A percentile compares a stretch with the other conserved stretches of the same genome.
Evolutionary conservation across 2,329 filamentous ascomycete genomes (phyloP).

Genomic region (Ascochyta koolunga): DNA sequence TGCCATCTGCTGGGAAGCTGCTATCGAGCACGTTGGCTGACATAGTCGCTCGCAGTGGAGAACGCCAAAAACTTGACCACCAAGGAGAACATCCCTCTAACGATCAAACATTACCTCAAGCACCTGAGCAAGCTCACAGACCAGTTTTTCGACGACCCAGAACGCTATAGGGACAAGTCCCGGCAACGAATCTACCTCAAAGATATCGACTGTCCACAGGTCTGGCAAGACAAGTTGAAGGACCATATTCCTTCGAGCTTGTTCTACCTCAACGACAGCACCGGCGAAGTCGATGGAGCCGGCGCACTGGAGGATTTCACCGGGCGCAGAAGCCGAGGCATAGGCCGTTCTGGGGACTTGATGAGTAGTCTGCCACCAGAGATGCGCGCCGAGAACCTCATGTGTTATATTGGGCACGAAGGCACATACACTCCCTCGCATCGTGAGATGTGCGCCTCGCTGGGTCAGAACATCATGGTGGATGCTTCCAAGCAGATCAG

Average conservation of each 20-base stretch:
- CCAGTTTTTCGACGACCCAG: slow-evolving; percentile 71
- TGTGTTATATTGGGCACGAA: slow-evolving; percentile 98
- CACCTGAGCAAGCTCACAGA: slow-evolving; percentile 84
- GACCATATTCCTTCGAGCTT: slow-evolving; percentile 79
- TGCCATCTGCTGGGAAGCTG: not conserved
- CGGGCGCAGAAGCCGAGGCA: slow-evolving; percentile 59
- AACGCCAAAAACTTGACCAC: slow-evolving; percentile 79
- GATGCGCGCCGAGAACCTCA: slow-evolving; percentile 94
- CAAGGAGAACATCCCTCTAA: slow-evolving; percentile 79
- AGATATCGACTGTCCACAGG: slow-evolving; percentile 90
- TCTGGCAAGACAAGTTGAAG: slow-evolving; percentile 82
- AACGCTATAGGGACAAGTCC: slow-evolving; percentile 77
- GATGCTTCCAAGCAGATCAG: slow-evolving; percentile 73
- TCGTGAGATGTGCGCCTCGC: slow-evolving; percentile 94
- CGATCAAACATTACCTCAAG: slow-evolving; percentile 86
- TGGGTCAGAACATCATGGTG: slow-evolving; percentile 99
- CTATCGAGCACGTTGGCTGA: slow-evolving; percentile 32
- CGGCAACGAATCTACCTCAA: slow-evolving; percentile 92
- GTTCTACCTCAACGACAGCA: slow-evolving; percentile 88
- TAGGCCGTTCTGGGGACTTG: slow-evolving; percentile 81
- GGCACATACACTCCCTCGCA: slow-evolving; percentile 96
- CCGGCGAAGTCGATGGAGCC: slow-evolving; percentile 62
- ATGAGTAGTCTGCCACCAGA: slow-evolving; percentile 89
- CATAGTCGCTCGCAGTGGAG: slow-evolving; percentile 68
- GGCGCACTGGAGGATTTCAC: slow-evolving; percentile 59